Evolutionary conservation across 495 filamentous ascomycete genomes (phyloP).

Genomic region (Penicillium coprophilum): DNA sequence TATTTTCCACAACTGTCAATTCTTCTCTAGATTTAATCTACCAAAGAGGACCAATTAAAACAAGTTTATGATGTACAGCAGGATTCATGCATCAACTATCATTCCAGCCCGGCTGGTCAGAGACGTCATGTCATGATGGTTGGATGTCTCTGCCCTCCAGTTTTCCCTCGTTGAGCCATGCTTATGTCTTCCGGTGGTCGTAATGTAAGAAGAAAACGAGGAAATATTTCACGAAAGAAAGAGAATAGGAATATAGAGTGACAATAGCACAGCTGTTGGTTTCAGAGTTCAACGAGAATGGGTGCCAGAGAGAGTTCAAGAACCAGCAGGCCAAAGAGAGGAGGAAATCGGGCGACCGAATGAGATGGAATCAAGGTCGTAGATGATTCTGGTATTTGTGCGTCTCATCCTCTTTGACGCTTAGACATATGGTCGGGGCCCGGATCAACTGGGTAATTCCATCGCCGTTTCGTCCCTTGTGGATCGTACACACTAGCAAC

Average conservation of each 20-base stretch:
- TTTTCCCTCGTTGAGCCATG: neutral
- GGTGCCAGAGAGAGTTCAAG: neutral
- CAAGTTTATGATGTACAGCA: neutral
- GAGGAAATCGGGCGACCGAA: neutral
- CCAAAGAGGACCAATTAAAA: neutral
- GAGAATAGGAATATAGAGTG: neutral
- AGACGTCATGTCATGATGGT: neutral
- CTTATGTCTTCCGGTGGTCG: neutral
- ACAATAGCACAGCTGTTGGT: neutral
- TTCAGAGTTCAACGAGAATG: neutral
- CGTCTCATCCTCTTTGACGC: conserved; percentile 34
- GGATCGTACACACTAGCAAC: conserved; percentile 85
- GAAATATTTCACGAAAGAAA: neutral
- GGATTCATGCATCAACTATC: neutral
- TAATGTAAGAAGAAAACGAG: conserved; percentile 11
- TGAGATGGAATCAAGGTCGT: neutral
- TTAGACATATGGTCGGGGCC: conserved; percentile 33
- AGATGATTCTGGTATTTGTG: neutral
- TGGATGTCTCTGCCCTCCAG: neutral
- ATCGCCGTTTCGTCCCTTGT: conserved; percentile 71
- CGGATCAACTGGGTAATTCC: conserved; percentile 52
- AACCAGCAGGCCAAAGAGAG: neutral
- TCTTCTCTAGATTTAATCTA: neutral
- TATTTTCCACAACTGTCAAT: neutral
- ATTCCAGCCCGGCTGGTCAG: neutral